Evolutionary conservation across 306 rosid species (phyloP).

Genomic region (Fragaria nilgerrensis): DNA sequence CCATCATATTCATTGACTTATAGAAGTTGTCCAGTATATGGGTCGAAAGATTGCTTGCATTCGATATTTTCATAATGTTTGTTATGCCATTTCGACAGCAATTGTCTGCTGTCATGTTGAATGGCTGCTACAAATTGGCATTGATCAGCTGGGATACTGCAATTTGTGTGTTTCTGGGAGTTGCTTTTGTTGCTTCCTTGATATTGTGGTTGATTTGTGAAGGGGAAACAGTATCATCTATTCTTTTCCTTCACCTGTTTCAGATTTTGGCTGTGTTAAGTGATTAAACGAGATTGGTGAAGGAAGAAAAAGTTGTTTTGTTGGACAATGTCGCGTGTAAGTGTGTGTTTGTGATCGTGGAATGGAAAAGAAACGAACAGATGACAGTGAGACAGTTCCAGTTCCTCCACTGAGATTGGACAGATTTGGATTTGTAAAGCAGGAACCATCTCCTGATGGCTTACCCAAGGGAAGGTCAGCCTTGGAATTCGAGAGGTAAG

Average conservation of each 20-base stretch:
- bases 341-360: constrained; percentile 26
- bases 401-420: constrained; percentile 72
- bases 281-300: constrained; percentile 4
- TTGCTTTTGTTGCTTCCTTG: background rate
- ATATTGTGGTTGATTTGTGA: background rate
- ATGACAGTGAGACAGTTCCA: constrained; percentile 66
- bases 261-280: constrained; percentile 13
- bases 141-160: background rate
- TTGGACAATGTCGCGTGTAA: constrained; percentile 27
- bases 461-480: constrained; percentile 53
- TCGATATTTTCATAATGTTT: background rate
- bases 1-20: constrained; percentile 1
- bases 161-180: constrained; percentile 3
- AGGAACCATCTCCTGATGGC: constrained; percentile 58
- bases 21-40: constrained; percentile 2
- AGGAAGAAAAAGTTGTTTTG: constrained; percentile 20
- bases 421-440: constrained; percentile 88
- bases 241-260: background rate
- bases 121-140: constrained; percentile 11
- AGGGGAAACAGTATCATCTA: background rate
- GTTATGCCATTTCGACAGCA: constrained; percentile 4
- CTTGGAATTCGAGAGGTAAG: constrained; percentile 57
- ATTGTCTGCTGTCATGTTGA: background rate
- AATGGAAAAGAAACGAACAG: constrained; percentile 80
- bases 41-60: background rate